Evolutionary conservation across 345 rosid species (phyloP), one percentile per base, ranked within the genome.

Genomic region (Acer negundo): DNA sequence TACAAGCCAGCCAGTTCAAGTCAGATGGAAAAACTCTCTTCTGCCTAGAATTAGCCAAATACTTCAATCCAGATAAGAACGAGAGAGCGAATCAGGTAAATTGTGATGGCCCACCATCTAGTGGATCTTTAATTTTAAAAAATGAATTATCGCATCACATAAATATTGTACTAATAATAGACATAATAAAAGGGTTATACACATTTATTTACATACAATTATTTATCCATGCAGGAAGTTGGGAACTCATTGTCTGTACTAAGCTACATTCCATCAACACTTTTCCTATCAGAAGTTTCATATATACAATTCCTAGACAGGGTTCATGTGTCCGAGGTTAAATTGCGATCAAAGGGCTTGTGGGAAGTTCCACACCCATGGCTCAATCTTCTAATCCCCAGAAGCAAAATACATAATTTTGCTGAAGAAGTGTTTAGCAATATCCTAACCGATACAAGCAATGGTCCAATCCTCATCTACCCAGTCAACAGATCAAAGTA

Each of bases 301-400:
- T 95, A 92, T 73, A 64, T 88, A 66, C 91, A 90, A 59, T 95
- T 95, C 90, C 82, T 95, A 82, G 98, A 95, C 81, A 89, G 99
- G 78, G 99, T 95, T 74, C 97, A 93, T 70, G 86, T 85, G 51
- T 93, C 98, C 0, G 99, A 95, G 90, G 79, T 91, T 62, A 92
- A 92, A 74, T 86, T 95, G 24, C 76, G 93, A 78, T 85, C 96
- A 17, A 92, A 91, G 82, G 99, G 99, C 73, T 86, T 93, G 69
- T 95, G 97, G 99, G 98, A 93, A 82, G 93, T 95, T 75, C 99
- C 99, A 6, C 98, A 95, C 79, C 99, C 98, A 77, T 95, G 99
- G 99, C 93, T 95, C 68, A 95, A 95, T 84, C 99, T 95, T 62
- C 90, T 93, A 35, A 85, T 95, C n/a, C 98, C 99, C 35, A 83